A percentile compares a stretch with the other conserved stretches of the same genome.
phyloP scores from a whole-genome alignment of 2,329 filamentous ascomycete genomes.

The Chalaropsis thielavioides region DNA sequence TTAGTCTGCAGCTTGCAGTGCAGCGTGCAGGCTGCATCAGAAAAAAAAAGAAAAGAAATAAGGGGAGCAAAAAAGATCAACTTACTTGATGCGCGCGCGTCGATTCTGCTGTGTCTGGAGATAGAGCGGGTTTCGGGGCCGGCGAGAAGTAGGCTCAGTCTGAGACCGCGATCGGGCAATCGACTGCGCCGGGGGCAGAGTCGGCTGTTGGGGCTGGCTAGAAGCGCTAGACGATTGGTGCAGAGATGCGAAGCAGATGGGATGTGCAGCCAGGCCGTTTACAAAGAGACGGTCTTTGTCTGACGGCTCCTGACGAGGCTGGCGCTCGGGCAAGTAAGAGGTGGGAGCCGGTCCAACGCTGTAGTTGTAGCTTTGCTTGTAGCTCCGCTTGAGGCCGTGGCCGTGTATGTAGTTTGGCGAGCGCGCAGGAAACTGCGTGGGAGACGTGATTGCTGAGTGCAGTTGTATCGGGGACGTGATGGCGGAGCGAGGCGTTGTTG shows the following conservation, averaged over 20 bases:
- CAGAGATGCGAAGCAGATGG: neutral
- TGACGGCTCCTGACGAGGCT: neutral
- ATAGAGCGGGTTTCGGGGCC: neutral
- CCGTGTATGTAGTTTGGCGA: conserved; percentile 1
- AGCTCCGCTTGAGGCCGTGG: too few species aligned
- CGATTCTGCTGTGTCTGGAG: neutral
- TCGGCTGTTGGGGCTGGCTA: neutral
- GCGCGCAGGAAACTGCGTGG: neutral
- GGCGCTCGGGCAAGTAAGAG: neutral
- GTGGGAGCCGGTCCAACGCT: neutral
- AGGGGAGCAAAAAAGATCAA: neutral
- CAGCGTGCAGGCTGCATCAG: neutral
- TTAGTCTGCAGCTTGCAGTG: neutral
- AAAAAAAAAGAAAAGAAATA: neutral
- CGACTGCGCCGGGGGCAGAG: neutral
- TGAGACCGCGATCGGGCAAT: neutral
- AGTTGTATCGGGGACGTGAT: neutral
- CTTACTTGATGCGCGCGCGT: neutral
- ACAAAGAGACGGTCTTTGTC: conserved; percentile 8
- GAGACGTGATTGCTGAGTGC: neutral
- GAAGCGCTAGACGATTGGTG: neutral
- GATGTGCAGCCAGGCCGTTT: conserved; percentile 14
- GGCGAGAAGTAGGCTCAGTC: neutral
- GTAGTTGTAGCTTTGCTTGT: neutral
- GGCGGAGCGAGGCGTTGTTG: neutral